Evolutionary conservation across 2,329 filamentous ascomycete species (phyloP), one percentile per base, ranked within the genome.

Genomic region (Sporothrix protearum): DNA sequence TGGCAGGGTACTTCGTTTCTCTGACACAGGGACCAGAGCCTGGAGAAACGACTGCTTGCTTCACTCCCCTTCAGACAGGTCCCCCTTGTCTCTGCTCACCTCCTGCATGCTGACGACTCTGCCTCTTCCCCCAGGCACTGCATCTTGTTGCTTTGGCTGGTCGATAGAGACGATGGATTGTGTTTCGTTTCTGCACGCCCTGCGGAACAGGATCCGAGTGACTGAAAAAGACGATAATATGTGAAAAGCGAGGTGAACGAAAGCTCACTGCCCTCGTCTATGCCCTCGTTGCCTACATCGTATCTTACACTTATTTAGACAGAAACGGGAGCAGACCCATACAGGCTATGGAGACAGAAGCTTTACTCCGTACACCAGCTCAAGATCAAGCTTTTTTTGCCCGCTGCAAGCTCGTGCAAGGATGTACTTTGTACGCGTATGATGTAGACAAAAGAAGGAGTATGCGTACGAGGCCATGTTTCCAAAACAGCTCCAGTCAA

Each of bases 381-480:
- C 49, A 53, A 42, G 39, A 64, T 28, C 59, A 64, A 64, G 59
- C 59, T 64, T 42, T 64, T 64, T 45, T 14, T 53, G 49, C 22
- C 25, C 22, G 8, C 49, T 39, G 39, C 39, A 42, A 42, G 28
- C 57, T 42, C 57, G 57, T 63, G 57, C 57, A 55, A 30, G 59
- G 59, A 64, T 64, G 59, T 64, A 45, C 59, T n/a, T n/a, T n/a
- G n/a, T n/a, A n/a, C n/a, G n/a, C n/a, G n/a, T n/a, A n/a, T n/a
- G 36, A 33, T 4, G 53, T 57, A 14, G 53, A 33, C 28, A 14
- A 14, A 42, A 22, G 36, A 12, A 42, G 33, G 19, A 19, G 9
- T 36, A 8, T 8, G n/a, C 3, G 2, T n/a, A n/a, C n/a, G n/a
- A n/a, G n/a, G n/a, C n/a, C n/a, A n/a, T n/a, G n/a, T n/a, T n/a